Evolutionary conservation across 768 basidiomycete genomes (phyloP).

Genomic region (Kwoniella sp.): DNA sequence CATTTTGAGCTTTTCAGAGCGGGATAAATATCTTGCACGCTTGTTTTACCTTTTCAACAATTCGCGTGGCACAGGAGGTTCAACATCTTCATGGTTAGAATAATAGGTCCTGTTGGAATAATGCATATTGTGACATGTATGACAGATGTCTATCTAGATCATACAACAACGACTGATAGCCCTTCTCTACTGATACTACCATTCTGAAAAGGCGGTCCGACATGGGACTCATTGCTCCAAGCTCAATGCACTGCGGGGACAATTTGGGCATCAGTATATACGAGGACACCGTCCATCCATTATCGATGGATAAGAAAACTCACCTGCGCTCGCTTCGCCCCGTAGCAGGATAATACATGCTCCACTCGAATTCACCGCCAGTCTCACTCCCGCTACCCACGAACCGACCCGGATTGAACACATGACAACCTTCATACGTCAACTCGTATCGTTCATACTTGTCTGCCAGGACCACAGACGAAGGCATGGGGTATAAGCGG

Average conservation of each 20-base stretch:
- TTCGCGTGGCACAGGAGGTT: no score
- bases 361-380: constrained; percentile 69
- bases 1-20: no score
- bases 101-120: no score
- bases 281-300: neutral
- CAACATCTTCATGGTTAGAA: no score
- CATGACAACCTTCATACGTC: constrained; percentile 97
- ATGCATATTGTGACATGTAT: no score
- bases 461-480: constrained; percentile 89
- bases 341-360: constrained; percentile 84
- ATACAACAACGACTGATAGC: no score
- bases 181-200: no score
- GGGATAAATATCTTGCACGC: neutral
- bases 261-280: neutral
- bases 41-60: neutral
- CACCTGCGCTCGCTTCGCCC: constrained; percentile 64
- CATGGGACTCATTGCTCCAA: neutral
- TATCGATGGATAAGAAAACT: constrained; percentile 60
- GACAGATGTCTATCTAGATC: no score
- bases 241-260: neutral
- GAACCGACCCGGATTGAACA: constrained; percentile 96
- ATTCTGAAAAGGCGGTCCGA: no score
- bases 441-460: constrained; percentile 94
- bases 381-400: constrained; percentile 63
- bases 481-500: constrained; percentile 90